Evolutionary conservation across 108 stramenopile species (phyloP).

Genomic region (Aurantiochytrium sp.): DNA sequence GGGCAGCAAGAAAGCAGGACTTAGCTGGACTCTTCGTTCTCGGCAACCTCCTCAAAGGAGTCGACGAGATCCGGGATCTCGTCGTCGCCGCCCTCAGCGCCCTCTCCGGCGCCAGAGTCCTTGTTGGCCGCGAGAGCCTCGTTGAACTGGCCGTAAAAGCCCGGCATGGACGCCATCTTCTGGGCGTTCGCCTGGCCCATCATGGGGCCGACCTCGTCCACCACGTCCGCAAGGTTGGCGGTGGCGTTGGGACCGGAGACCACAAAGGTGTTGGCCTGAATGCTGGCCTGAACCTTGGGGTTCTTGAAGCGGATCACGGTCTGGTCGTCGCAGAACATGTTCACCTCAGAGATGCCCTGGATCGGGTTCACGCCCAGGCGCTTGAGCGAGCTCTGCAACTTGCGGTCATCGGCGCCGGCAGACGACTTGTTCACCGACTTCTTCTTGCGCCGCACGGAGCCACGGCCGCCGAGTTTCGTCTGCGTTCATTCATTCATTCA

Average conservation of each 20-base stretch:
- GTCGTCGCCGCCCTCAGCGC: conserved; percentile 73
- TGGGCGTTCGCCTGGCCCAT: conserved; percentile 73
- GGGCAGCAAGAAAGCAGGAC: too few relatives aligned
- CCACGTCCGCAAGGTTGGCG: conserved; percentile 86
- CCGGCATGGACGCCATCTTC: conserved; percentile 47
- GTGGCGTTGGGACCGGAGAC: conserved; percentile 83
- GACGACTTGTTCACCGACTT: conserved; percentile 75
- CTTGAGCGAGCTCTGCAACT: conserved; percentile 83
- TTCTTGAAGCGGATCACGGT: conserved; percentile 93
- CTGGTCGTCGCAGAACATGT: conserved; percentile 95
- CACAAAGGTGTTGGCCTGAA: conserved; percentile 93
- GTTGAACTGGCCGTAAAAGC: neutral
- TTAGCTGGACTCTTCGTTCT: conserved; percentile 32
- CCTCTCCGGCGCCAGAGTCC: conserved; percentile 35
- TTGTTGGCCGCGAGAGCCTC: conserved; percentile 38
- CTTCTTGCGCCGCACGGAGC: conserved; percentile 84
- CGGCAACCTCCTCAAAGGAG: conserved; percentile 82
- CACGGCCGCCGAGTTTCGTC: conserved; percentile 84
- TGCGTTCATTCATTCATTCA: neutral
- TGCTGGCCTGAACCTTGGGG: conserved; percentile 84
- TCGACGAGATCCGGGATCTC: conserved; percentile 93
- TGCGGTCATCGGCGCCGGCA: conserved; percentile 84
- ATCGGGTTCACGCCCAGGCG: conserved; percentile 95
- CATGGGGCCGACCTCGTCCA: conserved; percentile 63
- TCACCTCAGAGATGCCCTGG: conserved; percentile 94